Base-by-base conservation (phyloP, 441 rosid species). In the Iberis amara region DNA sequence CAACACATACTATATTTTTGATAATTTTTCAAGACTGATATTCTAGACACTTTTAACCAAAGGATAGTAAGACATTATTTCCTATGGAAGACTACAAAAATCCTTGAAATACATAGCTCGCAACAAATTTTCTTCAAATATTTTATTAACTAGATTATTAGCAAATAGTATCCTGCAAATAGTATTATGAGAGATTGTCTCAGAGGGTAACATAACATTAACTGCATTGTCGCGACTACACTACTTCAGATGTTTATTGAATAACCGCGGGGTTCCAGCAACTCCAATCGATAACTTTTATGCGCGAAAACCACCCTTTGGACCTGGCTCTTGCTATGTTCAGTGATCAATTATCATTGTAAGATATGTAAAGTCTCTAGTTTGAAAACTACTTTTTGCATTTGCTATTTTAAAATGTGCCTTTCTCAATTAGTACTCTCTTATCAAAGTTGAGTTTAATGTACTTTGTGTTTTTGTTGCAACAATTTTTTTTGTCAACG, bases 161-260 rank as follows among this genome's bases (percentile, higher is more conserved):
- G 21, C 1, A 18, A 18, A 18, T 3, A 18, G 1, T 18, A 18
- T 18, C 21, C 21, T n/a, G 21, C 1, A 18, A 18, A 18, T 3
- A 18, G 1, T 18, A 18, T 18, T 3, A n/a, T 3, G 76, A 67
- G 87, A 80, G 61, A 65, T 68, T 7, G 77, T 64, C 38, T 79
- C 92, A 5, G 37, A 68, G 0, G 76, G 69, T 23, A 72, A 77
- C 41, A 61, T 80, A 33, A 77, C 69, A 23, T 18, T 47, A 59
- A 79, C 85, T 0, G 84, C 72, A 53, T 65, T 79, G 65, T 87
- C 89, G 0, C 81, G 94, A 8, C 49, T 83, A 6, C 95, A 79
- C 38, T 80, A 85, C 76, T 83, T 88, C 78, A 72, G 96, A 69
- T 92, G 98, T 80, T 76, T 92, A 27, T 44, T 88, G 76, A 83